A percentile compares a stretch with the other conserved stretches of the same genome.
Evolutionary conservation across 352 stramenopile species (phyloP).

Genomic region (Globisporangium ultimum): DNA sequence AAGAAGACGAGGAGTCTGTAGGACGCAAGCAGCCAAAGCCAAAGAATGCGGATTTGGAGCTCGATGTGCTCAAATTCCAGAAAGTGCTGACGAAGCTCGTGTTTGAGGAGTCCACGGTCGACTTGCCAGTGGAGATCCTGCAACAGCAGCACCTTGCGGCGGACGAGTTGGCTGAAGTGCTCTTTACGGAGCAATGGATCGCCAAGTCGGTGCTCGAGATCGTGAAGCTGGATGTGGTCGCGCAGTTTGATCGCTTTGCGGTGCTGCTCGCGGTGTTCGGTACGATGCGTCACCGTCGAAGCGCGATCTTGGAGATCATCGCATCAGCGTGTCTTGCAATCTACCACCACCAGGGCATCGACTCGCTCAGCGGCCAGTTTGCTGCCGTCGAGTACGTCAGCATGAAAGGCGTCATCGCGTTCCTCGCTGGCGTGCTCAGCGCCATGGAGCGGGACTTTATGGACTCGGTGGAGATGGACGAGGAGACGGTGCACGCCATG

Average conservation of each 20-base stretch:
- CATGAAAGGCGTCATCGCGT: slow-evolving; percentile 53
- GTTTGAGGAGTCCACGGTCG: slow-evolving; percentile 21
- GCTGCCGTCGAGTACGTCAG: slow-evolving; percentile 40
- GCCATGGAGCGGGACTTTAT: slow-evolving; percentile 36
- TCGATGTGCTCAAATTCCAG: slow-evolving; percentile 72
- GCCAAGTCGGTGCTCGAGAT: slow-evolving; percentile 34
- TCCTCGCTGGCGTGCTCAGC: slow-evolving; percentile 46
- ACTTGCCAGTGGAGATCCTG: slow-evolving; percentile 14
- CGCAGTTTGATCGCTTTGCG: slow-evolving; percentile 61
- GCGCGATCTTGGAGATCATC: slow-evolving; percentile 32
- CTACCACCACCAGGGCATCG: slow-evolving; percentile 52
- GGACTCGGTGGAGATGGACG: slow-evolving; percentile 30
- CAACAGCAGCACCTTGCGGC: slow-evolving; percentile 21
- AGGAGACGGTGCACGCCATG: slow-evolving; percentile 29
- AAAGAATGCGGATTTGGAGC: slow-evolving; percentile 19
- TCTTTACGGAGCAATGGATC: slow-evolving; percentile 51
- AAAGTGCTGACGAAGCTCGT: slow-evolving; percentile 44
- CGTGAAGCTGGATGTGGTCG: slow-evolving; percentile 52
- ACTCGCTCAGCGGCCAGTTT: slow-evolving; percentile 8
- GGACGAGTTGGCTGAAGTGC: slow-evolving; percentile 34
- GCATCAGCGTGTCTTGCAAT: slow-evolving; percentile 50
- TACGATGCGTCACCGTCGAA: slow-evolving; percentile 26
- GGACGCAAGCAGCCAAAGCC: neutral
- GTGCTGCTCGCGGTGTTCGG: slow-evolving; percentile 57
- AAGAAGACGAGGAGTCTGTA: slow-evolving; percentile 37